phyloP scores from a whole-genome alignment of 225 moss, liverwort and hornwort species.

The Sphagnum contortum region DNA sequence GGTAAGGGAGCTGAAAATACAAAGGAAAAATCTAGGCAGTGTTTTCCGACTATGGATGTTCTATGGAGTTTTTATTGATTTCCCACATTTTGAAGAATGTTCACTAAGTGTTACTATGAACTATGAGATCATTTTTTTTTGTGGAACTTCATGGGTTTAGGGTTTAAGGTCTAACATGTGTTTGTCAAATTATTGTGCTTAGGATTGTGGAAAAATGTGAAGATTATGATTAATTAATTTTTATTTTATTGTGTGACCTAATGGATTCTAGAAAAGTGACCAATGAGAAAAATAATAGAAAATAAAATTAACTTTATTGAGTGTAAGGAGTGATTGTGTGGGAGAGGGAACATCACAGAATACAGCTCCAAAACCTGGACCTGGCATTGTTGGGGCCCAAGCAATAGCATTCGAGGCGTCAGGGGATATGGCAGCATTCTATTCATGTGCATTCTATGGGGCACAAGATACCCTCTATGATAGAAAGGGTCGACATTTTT shows the following conservation, averaged over 20 bases:
- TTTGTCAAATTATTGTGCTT: background rate
- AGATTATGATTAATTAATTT: background rate
- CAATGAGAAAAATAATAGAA: background rate
- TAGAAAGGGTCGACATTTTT: constrained; percentile 35
- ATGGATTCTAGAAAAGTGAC: background rate
- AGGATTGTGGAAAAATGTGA: background rate
- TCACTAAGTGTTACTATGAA: too few relatives aligned
- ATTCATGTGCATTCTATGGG: constrained; percentile 31
- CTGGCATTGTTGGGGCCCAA: constrained; percentile 12
- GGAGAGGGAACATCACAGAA: constrained; percentile 11
- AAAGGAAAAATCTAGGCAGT: too few relatives aligned
- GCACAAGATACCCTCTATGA: constrained; percentile 38
- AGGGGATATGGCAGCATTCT: constrained; percentile 33
- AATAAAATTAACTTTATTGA: too few relatives aligned
- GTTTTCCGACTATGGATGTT: too few relatives aligned
- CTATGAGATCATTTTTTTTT: too few relatives aligned
- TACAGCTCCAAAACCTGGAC: constrained; percentile 20
- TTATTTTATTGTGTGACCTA: background rate
- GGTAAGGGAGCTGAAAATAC: too few relatives aligned
- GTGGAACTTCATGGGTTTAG: too few relatives aligned
- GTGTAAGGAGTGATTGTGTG: too few relatives aligned
- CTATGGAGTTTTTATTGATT: too few relatives aligned
- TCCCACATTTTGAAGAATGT: too few relatives aligned
- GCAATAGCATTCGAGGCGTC: constrained; percentile 28
- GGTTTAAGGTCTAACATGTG: too few relatives aligned